Conservation (phyloP, 2,329 filamentous ascomycete species). For the Aspergillus brasiliensis region DNA sequence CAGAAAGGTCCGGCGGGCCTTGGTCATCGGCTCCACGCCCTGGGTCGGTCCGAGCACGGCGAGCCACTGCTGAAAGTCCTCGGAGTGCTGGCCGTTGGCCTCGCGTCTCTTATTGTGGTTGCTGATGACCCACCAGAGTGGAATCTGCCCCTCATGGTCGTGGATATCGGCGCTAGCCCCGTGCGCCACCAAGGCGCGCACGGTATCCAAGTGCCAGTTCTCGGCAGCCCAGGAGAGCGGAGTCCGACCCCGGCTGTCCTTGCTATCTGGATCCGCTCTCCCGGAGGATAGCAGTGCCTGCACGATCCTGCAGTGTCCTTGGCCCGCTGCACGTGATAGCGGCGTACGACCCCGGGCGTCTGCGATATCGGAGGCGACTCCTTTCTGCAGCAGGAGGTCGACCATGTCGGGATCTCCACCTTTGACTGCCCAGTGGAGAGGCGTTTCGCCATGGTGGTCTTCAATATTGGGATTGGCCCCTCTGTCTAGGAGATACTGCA, state of each 20-base stretch:
- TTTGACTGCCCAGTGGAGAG: slow-evolving; percentile 18
- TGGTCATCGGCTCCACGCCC: slow-evolving; percentile 16
- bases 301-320: slow-evolving; percentile 6
- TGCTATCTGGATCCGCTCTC: slow-evolving; percentile 9
- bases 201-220: slow-evolving; percentile 11
- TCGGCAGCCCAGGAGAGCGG: slow-evolving; percentile 17
- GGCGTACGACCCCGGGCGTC: slow-evolving; percentile 14
- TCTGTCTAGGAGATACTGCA: slow-evolving; percentile 15
- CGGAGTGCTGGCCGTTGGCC: not conserved
- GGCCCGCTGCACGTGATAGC: slow-evolving; percentile 14
- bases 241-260: slow-evolving; percentile 11
- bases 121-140: slow-evolving; percentile 19
- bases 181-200: slow-evolving; percentile 1
- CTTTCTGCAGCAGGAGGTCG: slow-evolving; percentile 10
- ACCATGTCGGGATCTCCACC: slow-evolving; percentile 12
- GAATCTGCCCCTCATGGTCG: slow-evolving; percentile 17
- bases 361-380: slow-evolving; percentile 3
- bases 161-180: slow-evolving; percentile 16
- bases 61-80: slow-evolving; percentile 14
- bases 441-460: slow-evolving; percentile 15
- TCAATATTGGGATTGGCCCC: slow-evolving; percentile 14
- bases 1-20: slow-evolving; percentile 18
- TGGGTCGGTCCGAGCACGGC: slow-evolving; percentile 7
- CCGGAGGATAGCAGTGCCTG: slow-evolving; percentile 6
- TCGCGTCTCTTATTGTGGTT: not conserved